These are phyloP conservation scores for Oryza coarctata DNA, from an alignment of 176 grass and related monocot genomes.

Conservation along the genomic window DNA sequence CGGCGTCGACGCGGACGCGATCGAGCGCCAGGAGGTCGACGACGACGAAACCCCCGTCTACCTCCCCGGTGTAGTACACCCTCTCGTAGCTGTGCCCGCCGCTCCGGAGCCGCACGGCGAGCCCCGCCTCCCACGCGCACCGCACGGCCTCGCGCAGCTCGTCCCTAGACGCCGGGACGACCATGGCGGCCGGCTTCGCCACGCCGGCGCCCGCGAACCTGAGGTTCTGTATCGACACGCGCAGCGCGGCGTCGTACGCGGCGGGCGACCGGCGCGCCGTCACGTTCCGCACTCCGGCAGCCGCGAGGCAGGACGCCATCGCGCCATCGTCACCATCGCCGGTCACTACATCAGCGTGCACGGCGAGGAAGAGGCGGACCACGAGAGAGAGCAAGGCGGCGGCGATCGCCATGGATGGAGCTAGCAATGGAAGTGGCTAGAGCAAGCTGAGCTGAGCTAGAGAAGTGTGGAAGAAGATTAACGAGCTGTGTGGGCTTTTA, in stretches of 20 bases:
- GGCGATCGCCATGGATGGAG: conserved; percentile 20
- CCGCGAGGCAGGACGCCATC: conserved; percentile 43
- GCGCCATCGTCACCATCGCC: neutral
- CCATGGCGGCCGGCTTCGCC: conserved; percentile 39
- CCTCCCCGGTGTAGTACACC: conserved; percentile 54
- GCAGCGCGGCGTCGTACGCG: conserved; percentile 39
- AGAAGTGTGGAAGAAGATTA: too few relatives aligned
- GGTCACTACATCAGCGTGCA: neutral
- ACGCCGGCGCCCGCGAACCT: conserved; percentile 42
- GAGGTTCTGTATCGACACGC: conserved; percentile 71
- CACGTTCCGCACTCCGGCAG: conserved; percentile 59
- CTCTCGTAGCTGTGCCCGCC: conserved; percentile 96
- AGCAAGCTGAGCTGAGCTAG: neutral
- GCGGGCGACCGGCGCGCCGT: conserved; percentile 15
- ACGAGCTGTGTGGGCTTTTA: conserved; percentile 18
- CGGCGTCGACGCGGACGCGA: conserved; percentile 41
- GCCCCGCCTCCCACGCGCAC: conserved; percentile 42
- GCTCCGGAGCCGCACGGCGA: conserved; percentile 58
- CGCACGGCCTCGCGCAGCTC: conserved; percentile 44
- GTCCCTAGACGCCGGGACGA: conserved; percentile 38
- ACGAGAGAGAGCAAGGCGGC: neutral
- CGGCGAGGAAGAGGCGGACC: conserved; percentile 16
- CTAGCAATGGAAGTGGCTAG: too few relatives aligned
- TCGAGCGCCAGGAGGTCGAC: conserved; percentile 63
- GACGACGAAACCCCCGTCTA: conserved; percentile 37